Conservation (phyloP, 495 filamentous ascomycete species). For the Penicillium dipodomyicola region DNA sequence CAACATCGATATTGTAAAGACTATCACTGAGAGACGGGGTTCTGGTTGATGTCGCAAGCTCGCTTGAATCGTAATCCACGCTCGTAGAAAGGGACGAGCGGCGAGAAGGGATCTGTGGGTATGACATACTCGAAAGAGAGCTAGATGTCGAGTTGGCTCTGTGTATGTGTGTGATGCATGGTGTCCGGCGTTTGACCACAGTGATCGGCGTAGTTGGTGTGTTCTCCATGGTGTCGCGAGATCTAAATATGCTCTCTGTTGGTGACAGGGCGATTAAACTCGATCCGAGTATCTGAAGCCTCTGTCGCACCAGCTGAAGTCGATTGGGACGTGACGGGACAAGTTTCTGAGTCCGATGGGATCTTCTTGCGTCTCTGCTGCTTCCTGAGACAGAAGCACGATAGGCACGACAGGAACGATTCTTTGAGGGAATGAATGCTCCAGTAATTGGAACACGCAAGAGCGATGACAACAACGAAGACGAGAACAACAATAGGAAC, state of each 20-base stretch:
- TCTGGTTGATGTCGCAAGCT: constrained; percentile 24
- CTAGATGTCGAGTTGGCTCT: constrained; percentile 13
- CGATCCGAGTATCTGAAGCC: constrained; percentile 18
- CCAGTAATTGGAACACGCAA: constrained; percentile 46
- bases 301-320: constrained; percentile 18
- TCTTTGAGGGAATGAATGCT: constrained; percentile 21
- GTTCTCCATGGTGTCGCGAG: constrained; percentile 9
- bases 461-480: constrained; percentile 43
- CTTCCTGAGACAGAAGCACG: constrained; percentile 7
- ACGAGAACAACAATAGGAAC: constrained; percentile 53
- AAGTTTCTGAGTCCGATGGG: constrained; percentile 24
- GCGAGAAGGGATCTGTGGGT: constrained; percentile 29
- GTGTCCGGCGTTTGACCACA: constrained; percentile 5
- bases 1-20: constrained; percentile 22
- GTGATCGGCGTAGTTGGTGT: constrained; percentile 14
- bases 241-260: constrained; percentile 26
- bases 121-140: constrained; percentile 19
- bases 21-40: constrained; percentile 28
- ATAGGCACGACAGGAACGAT: constrained; percentile 11
- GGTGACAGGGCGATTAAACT: constrained; percentile 18
- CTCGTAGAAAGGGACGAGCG: constrained; percentile 24
- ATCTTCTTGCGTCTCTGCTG: constrained; percentile 20
- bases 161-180: constrained; percentile 2
- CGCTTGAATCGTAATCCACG: constrained; percentile 11
- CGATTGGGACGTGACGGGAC: background rate